Evolutionary conservation across 331 rosid species (phyloP), one percentile per base, ranked within the genome.

Genomic region (Dryas integrifolia): DNA sequence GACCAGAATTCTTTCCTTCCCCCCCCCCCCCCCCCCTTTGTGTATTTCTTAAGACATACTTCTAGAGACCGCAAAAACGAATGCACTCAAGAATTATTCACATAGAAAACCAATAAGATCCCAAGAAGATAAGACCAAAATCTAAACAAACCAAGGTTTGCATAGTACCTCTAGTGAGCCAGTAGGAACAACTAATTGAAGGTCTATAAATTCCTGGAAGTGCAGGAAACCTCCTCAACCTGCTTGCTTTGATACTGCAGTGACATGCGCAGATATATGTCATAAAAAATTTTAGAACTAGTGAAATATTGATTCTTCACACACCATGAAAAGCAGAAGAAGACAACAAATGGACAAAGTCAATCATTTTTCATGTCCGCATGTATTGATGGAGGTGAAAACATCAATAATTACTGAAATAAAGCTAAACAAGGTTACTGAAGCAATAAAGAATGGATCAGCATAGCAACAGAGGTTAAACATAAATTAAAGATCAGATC

Each of bases 181-280:
- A 55, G 90, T 86, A 79, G 90, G 79, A 76, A 88, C 87, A 83
- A 88, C 87, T 90, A 90, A 90, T 60, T 77, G 92, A 82, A 79
- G 92, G 84, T 85, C 80, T 88, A 85, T 77, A 85, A 77, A 87
- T 88, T 68, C 85, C 83, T 67, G 86, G 69, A 70, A 73, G 82
- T 77, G 84, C 84, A 69, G 85, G 86, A 53, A 89, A 88, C 90
- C 88, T 88, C 98, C 97, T 84, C 98, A 90, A 92, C 92, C 92
- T 89, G 97, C 90, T 76, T 80, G 97, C 96, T 89, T 88, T 87
- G 90, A 80, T 84, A 90, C 99, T 95, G 99, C 99, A 92, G 92
- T 82, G 92, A 86, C 90, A 94, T 91, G 79, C 52, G 96, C 88
- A 89, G 90, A 88, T 79, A 87, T 80, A 86, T 80, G 86, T 92